phyloP scores from a whole-genome alignment of 495 filamentous ascomycete genomes.

The Penicillium subrubescens region DNA sequence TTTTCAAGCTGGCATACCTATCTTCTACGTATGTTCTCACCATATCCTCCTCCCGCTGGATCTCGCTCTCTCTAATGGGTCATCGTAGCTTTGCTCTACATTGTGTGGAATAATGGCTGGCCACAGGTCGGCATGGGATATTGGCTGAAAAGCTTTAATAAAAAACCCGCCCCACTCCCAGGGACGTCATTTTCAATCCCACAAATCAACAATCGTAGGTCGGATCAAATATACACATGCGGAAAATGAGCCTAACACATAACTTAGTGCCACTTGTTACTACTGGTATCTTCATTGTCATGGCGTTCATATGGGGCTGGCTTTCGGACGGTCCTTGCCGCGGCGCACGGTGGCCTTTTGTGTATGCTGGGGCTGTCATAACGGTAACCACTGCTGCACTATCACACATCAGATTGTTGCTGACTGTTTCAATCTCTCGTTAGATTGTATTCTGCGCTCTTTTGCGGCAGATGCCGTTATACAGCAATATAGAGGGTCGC shows the following conservation, averaged over 20 bases:
- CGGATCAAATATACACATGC: neutral
- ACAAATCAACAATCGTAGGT: neutral
- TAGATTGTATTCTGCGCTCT: slow-evolving; percentile 28
- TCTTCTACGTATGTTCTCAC: slow-evolving; percentile 25
- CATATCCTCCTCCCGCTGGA: neutral
- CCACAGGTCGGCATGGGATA: neutral
- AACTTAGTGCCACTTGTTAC: neutral
- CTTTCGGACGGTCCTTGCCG: slow-evolving; percentile 36
- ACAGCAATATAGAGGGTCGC: slow-evolving; percentile 32
- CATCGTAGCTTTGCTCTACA: neutral
- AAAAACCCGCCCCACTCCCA: neutral
- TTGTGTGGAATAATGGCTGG: neutral
- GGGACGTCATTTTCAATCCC: neutral
- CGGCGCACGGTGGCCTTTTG: slow-evolving; percentile 40
- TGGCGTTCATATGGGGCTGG: slow-evolving; percentile 38
- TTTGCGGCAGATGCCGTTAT: slow-evolving; percentile 38
- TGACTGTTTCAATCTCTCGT: neutral
- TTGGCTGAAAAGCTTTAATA: neutral
- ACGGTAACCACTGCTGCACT: neutral
- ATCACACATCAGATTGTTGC: neutral
- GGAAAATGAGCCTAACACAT: neutral
- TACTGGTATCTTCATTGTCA: slow-evolving; percentile 34
- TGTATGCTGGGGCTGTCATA: slow-evolving; percentile 33
- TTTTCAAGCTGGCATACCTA: slow-evolving; percentile 33
- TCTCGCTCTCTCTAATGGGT: neutral